Base-by-base conservation (phyloP, 2,329 filamentous ascomycete genomes). In the Neobulgaria alba region DNA sequence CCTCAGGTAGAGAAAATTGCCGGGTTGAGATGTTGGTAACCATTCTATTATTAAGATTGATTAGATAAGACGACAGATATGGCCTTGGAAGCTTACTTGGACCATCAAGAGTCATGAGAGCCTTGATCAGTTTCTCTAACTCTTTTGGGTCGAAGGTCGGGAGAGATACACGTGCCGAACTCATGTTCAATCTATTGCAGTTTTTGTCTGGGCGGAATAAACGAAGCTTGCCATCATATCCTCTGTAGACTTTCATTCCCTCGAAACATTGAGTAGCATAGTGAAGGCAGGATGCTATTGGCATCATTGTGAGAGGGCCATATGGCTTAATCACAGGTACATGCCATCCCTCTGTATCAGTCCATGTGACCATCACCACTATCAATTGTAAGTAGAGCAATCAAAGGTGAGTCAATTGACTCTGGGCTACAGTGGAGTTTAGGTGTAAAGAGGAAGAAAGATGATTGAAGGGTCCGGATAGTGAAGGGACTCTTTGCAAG, bases 1-100 rank as follows among this genome's bases (percentile, higher is more conserved):
- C 23, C 88, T 82, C 44, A 95, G 70, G 66, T 95, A 95, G 36
- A 95, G 67, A 67, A 83, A 94, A 38, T 66, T 68, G 35, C 83
- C 84, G 1, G 80, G 71, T 23, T 75, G 68, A 47, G 75, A 69
- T 54, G 74, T 73, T 29, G 87, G 85, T 29, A 93, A 72, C 87
- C 87, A 95, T 56, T 82, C 83, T 56, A 32, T 5, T 23, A 14
- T 16, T 15, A 14, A 38, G 17, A n/a, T n/a, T n/a, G 44, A 38
- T 34, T 10, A 15, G 3, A 18, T 29, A 26, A 18, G 18, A 8
- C 10, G 5, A 5, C 16, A 36, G 16, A 41, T 9, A 33, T 20
- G 4, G 7, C 14, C 32, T n/a, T 19, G 16, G 12, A 5, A 9
- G 47, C 50, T 44, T 42, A 57, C 55, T 48, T 51, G 74, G 66